Base-by-base conservation (phyloP, 495 filamentous ascomycete genomes). In the Hypoxylon subgilvum region DNA sequence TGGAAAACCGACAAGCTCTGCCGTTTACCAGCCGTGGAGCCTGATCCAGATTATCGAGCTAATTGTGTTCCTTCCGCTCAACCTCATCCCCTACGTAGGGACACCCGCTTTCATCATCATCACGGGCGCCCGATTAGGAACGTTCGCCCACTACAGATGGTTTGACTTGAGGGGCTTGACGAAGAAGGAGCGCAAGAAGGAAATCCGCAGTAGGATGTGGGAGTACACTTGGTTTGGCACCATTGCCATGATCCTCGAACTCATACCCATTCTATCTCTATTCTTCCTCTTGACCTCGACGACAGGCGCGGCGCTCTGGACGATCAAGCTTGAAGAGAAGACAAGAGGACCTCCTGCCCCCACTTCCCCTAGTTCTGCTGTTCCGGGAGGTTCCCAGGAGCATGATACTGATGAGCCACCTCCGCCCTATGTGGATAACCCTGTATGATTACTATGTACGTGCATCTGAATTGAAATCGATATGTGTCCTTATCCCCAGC, bases 301-400 rank as follows among this genome's bases (percentile, higher is more conserved):
- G 2, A 70, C 88, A 28, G 94, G 93, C 0, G 88, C 92, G 5
- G 94, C 92, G 6, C 72, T 98, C 22, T 98, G 91, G 91, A 89
- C 88, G 4, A 85, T 87, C 0, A 73, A 75, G 18, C 65, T 84
- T 22, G 79, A 84, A 60, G 67, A 77, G 46, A 52, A 58, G 44
- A 52, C 64, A 14, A 60, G 69, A 19, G 22, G 40, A 27, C 31
- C 40, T 44, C 28, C 41, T 25, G 18, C 28, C 18, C 18, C 48
- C 10, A 23, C 4, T 28, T n/a, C n/a, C n/a, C n/a, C 35, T 34
- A 13, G 6, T 47, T 17, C 1, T 28, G n/a, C 39, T 18, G 31
- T 21, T 4, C 44, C 46, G 18, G 10, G 21, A 36, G 51, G 57
- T 41, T 56, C 49, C 45, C 62, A 52, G 25, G 61, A 65, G n/a